Percentiles rank a stretch among this genome's conserved stretches.
Conservation (phyloP, 345 rosid species). For the Corchorus olitorius region DNA sequence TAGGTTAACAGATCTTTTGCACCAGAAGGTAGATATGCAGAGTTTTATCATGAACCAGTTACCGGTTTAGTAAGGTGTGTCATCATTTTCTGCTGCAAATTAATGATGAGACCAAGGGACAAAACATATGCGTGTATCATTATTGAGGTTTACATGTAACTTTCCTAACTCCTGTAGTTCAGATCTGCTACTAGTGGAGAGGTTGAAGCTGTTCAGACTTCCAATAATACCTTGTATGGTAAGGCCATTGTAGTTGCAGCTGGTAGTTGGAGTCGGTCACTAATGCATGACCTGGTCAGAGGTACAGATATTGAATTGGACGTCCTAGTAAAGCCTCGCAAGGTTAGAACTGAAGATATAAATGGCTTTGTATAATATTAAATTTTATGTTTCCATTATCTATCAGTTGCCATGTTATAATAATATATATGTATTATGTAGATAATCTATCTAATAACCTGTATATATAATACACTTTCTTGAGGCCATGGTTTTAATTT, state of each 20-base stretch:
- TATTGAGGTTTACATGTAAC: not conserved
- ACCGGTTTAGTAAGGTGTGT: conserved; percentile 62
- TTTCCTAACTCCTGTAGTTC: conserved; percentile 20
- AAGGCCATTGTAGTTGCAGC: conserved; percentile 78
- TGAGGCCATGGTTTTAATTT: not conserved
- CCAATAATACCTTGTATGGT: conserved; percentile 54
- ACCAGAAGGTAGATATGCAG: conserved; percentile 71
- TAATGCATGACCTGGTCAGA: conserved; percentile 56
- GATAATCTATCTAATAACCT: not conserved
- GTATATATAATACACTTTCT: not conserved
- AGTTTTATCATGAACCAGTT: conserved; percentile 78
- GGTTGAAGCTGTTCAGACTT: conserved; percentile 67
- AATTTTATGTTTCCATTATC: not conserved
- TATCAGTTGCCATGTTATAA: not conserved
- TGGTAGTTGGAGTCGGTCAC: conserved; percentile 89
- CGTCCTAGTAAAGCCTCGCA: conserved; percentile 83
- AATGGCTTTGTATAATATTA: not conserved
- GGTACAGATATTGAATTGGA: conserved; percentile 45
- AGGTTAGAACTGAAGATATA: conserved; percentile 45
- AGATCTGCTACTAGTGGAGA: conserved; percentile 54
- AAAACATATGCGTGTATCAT: not conserved
- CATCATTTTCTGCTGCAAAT: conserved; percentile 5
- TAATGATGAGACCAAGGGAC: conserved; percentile 1
- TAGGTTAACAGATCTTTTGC: conserved; percentile 70
- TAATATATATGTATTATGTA: not conserved